Conservation (phyloP, 768 basidiomycete genomes). For the Pulveroboletus ravenelii region DNA sequence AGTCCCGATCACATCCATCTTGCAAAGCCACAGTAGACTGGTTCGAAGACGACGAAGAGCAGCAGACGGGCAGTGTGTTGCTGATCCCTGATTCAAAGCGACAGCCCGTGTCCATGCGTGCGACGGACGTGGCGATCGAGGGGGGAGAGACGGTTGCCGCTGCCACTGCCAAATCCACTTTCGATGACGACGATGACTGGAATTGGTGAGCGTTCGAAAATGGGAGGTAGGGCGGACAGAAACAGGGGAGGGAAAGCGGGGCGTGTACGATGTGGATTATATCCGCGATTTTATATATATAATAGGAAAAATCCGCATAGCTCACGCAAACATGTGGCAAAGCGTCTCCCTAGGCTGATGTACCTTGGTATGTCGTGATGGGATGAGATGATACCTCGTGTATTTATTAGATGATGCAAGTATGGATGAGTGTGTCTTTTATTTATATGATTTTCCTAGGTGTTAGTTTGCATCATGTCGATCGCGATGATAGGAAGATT, state of each 20-base stretch:
- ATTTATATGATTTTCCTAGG: not conserved
- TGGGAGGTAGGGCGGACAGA: too few species aligned
- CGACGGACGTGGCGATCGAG: not conserved
- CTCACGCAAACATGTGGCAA: not conserved
- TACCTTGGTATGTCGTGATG: not conserved
- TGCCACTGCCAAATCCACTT: conserved; percentile 6
- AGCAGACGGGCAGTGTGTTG: conserved; percentile 19
- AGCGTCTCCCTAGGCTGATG: not conserved
- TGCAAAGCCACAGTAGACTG: conserved; percentile 14
- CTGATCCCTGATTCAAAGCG: conserved; percentile 31
- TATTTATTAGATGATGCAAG: not conserved
- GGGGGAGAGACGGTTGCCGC: not conserved
- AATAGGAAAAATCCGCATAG: not conserved
- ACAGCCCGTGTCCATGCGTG: not conserved
- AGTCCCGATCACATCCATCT: conserved; percentile 3
- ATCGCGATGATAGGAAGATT: too few species aligned
- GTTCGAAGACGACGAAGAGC: conserved; percentile 41
- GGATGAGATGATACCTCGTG: not conserved
- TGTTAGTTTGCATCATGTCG: too few species aligned
- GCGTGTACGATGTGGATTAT: too few species aligned
- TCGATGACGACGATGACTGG: conserved; percentile 52
- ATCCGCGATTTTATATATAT: too few species aligned
- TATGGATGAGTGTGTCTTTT: not conserved
- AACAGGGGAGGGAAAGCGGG: too few species aligned
- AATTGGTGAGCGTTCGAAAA: conserved; percentile 43